A percentile compares a stretch with the other conserved stretches of the same genome.
Evolutionary conservation across 2,329 filamentous ascomycete species (phyloP).

Genomic region (Lachnellula suecica): DNA sequence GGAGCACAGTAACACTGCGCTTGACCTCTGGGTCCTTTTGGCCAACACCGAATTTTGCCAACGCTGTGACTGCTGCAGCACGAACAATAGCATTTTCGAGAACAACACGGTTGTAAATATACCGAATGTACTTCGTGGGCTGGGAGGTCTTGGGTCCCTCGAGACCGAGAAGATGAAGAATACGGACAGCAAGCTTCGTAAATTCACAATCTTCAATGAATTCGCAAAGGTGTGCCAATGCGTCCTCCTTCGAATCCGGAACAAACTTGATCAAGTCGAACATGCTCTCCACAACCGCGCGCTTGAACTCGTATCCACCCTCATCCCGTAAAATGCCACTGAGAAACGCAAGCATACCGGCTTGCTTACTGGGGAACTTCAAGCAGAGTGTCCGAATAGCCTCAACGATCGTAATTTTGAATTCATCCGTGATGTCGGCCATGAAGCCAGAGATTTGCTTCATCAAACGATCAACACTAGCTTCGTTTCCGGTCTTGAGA

Average conservation of each 20-base stretch:
- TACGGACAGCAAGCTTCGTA: constrained; percentile 93
- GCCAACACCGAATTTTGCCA: constrained; percentile 95
- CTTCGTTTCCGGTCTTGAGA: constrained; percentile 97
- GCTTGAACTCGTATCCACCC: constrained; percentile 98
- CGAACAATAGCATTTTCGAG: constrained; percentile 95
- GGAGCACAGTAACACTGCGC: constrained; percentile 87
- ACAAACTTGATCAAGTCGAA: constrained; percentile 99
- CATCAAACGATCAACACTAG: constrained; percentile 94
- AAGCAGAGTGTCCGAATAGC: constrained; percentile 94
- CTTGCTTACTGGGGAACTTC: constrained; percentile 98
- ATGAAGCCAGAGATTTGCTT: constrained; percentile 98
- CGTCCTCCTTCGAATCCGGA: constrained; percentile 78
- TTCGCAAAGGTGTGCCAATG: constrained; percentile 92
- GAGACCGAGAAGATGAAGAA: constrained; percentile 88
- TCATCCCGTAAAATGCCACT: constrained; percentile 96
- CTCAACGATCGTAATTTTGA: constrained; percentile 99
- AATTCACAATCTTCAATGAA: constrained; percentile 99
- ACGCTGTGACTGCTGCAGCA: constrained; percentile 89
- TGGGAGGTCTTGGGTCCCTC: constrained; percentile 95
- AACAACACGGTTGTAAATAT: constrained; percentile 98
- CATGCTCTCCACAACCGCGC: constrained; percentile 96
- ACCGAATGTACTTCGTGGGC: constrained; percentile 97
- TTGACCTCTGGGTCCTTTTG: constrained; percentile 97
- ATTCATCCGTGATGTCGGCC: constrained; percentile 98
- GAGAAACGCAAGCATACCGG: constrained; percentile 94